A percentile compares a stretch with the other conserved stretches of the same genome.
Conservation (phyloP, 495 filamentous ascomycete species). For the Penicillium cataractarum region DNA sequence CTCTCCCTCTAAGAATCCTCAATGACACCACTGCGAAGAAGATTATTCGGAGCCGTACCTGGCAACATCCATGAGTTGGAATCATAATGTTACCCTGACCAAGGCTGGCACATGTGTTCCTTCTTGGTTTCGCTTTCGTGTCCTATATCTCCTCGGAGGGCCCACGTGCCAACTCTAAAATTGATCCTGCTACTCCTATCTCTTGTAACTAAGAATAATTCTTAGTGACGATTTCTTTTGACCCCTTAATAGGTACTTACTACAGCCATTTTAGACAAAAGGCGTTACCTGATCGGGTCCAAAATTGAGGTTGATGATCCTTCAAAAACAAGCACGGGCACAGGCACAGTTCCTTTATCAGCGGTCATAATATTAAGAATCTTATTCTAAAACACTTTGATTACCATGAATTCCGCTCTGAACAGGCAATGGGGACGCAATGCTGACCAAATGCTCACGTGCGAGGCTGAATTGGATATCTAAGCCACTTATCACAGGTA, state of each 20-base stretch:
- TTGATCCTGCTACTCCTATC: neutral
- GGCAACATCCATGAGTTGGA: neutral
- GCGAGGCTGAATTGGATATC: neutral
- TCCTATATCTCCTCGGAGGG: neutral
- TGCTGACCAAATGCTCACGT: neutral
- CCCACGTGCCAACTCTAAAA: neutral
- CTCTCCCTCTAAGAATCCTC: neutral
- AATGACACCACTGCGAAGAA: neutral
- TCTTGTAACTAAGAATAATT: too few species aligned
- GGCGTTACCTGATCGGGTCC: neutral
- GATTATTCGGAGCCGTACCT: neutral
- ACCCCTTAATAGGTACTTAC: too few species aligned
- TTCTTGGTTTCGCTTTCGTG: neutral
- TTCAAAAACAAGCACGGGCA: neutral
- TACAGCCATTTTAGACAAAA: neutral
- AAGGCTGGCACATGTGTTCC: neutral
- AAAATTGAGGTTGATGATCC: neutral
- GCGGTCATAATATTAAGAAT: neutral
- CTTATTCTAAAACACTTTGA: neutral
- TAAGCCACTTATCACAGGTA: neutral
- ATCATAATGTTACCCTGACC: neutral
- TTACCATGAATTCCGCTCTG: neutral
- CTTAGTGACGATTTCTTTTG: too few species aligned
- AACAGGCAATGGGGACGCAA: neutral
- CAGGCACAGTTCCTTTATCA: neutral